Conservation (phyloP, 2,329 filamentous ascomycete genomes). For the Lasiodiplodia citricola region DNA sequence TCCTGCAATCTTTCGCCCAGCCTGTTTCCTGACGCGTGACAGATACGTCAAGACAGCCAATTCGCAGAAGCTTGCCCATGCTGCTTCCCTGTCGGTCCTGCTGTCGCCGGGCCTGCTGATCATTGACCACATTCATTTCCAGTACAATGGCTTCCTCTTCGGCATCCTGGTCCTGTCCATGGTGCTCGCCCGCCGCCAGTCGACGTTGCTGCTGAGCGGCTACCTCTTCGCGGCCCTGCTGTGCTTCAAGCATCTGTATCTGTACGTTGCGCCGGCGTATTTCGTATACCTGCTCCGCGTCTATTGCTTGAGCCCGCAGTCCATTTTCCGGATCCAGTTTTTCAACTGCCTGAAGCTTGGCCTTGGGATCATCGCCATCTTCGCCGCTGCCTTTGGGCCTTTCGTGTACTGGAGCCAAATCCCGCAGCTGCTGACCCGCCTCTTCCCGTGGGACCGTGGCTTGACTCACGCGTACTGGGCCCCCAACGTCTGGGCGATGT, state of each 20-base stretch:
- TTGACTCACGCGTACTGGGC: constrained; percentile 99
- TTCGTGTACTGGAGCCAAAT: constrained; percentile 84
- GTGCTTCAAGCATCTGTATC: constrained; percentile 97
- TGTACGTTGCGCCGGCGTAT: constrained; percentile 94
- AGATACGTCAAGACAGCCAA: constrained; percentile 79
- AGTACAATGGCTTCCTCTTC: constrained; percentile 98
- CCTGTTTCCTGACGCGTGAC: constrained; percentile 31
- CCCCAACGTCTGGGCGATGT: constrained; percentile 95
- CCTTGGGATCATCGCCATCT: constrained; percentile 70
- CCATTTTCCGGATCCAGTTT: constrained; percentile 76
- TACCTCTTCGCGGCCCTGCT: constrained; percentile 82
- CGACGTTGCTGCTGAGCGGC: constrained; percentile 77
- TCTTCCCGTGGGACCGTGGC: constrained; percentile 94
- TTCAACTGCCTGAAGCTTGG: constrained; percentile 85
- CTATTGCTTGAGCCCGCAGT: constrained; percentile 83
- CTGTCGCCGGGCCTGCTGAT: constrained; percentile 92
- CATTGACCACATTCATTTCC: constrained; percentile 98
- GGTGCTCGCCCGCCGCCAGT: constrained; percentile 76
- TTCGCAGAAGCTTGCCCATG: constrained; percentile 79
- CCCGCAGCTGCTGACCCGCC: constrained; percentile 77
- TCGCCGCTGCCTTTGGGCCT: constrained; percentile 84
- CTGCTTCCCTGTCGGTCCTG: constrained; percentile 84
- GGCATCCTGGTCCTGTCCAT: constrained; percentile 87
- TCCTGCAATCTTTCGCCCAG: constrained; percentile 1
- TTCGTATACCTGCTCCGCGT: constrained; percentile 89